Evolutionary conservation across 2,329 filamentous ascomycete genomes (phyloP).

Genomic region (Hypoxylon sp.): DNA sequence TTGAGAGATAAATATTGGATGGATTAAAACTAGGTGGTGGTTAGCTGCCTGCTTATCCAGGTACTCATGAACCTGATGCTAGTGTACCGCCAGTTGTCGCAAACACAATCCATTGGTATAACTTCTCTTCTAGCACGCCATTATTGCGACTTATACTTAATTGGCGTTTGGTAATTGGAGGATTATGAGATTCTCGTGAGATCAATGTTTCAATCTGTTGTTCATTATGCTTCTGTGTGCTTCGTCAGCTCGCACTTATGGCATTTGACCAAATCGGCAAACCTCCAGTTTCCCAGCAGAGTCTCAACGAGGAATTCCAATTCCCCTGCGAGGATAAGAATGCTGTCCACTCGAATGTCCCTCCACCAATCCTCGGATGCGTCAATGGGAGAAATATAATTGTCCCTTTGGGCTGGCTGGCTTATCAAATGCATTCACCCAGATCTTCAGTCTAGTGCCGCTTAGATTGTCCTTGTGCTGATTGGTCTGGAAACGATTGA

Average conservation of each 20-base stretch:
- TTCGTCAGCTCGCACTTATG: background rate
- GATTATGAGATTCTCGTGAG: slow-evolving; percentile 5
- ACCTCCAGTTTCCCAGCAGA: slow-evolving; percentile 4
- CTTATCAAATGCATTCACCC: background rate
- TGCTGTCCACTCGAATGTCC: background rate
- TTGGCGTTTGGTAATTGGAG: slow-evolving; percentile 3
- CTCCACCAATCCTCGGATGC: slow-evolving; percentile 5
- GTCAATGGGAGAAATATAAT: slow-evolving; percentile 1
- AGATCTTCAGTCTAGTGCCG: background rate
- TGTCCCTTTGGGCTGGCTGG: background rate
- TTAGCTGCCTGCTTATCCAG: background rate
- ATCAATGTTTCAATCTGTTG: background rate
- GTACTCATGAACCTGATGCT: background rate
- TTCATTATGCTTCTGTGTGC: background rate
- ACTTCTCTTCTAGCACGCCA: slow-evolving; percentile 2
- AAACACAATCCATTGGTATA: background rate
- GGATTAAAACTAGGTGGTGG: too few relatives aligned
- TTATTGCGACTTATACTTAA: background rate
- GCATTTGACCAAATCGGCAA: too few relatives aligned
- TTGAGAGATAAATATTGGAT: too few relatives aligned
- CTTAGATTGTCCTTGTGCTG: slow-evolving; percentile 1
- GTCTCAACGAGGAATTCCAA: background rate
- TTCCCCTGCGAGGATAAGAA: slow-evolving; percentile 9
- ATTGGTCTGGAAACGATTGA: slow-evolving; percentile 1
- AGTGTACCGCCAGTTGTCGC: background rate